Evolutionary conservation across 768 basidiomycete genomes (phyloP), one percentile per base, ranked within the genome.

Genomic region (Naganishia onofrii): DNA sequence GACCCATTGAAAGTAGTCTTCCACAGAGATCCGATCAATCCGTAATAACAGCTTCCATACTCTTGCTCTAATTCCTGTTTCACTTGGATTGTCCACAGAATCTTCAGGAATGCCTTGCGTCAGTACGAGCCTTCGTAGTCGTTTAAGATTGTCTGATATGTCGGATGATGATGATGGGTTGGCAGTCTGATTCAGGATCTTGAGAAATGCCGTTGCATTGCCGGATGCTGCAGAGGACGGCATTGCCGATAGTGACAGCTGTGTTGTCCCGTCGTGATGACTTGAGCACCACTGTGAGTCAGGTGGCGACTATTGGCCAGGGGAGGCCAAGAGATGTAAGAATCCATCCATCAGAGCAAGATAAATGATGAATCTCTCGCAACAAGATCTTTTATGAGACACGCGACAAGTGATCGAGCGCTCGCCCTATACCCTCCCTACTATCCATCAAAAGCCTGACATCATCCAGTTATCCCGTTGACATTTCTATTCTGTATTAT

Each of bases 11-110:
- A 82, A 69, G 52, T 80, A 81, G 17, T 78, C 86, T 60, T 89
- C 87, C 2, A 89, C 85, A n/a, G 90, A 86, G 7, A 96, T 76
- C 23, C 89, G 88, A 68, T 89, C 87, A 0, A 96, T 88, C 52
- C 88, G 87, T 29, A 98, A 84, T 51, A 97, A 85, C 66, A 97
- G 89, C 82, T 95, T 96, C 95, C 95, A 98, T 84, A 92, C 89
- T 52, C 75, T 68, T 15, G 75, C 76, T 70, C 78, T 56, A 0
- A 78, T 74, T 5, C 75, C 55, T 44, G 76, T 69, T 38, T 66
- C 71, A 54, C 19, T 65, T 73, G 56, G 3, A 12, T 23, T 51
- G 48, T n/a, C n/a, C 29, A n/a, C 32, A 28, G 32, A 21, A 32
- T 69, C 52, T 12, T 54, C 67, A 56, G 67, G 42, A 29, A 68